Base-by-base conservation (phyloP, 768 basidiomycete species). In the Chalciporus piperatus region DNA sequence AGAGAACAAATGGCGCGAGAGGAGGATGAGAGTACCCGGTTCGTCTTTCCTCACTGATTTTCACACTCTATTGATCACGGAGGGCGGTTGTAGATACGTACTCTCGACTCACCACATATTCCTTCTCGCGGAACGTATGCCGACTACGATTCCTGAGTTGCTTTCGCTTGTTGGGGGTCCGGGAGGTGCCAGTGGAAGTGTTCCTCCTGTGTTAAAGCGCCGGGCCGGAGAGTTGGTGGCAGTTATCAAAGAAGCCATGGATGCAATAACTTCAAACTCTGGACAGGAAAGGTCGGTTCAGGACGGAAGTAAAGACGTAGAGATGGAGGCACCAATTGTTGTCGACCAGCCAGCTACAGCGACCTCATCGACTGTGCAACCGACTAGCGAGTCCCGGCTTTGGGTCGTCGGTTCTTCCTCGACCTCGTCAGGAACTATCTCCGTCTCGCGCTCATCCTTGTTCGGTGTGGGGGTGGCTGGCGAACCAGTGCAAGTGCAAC, bases 11-110 rank as follows among this genome's bases (percentile, higher is more conserved):
- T 84, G 1, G 89, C 91, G 2, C 75, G 91, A 45, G 82, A 85
- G 50, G 89, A 92, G 59, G 95, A 98, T 64, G 94, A 97, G 69
- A 90, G 89, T 62, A 79, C 80, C 9, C 73, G 86, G 85, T 93
- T 64, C 41, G 81, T 70, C 3, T 30, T 48, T 30, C n/a, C 33
- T 38, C 7, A 16, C 27, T 40, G 22, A 17, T 48, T 41, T 44
- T 19, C 19, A 19, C 13, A 25, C 14, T 46, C 43, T 12, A 35
- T 41, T 23, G 30, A 28, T 14, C 12, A 47, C 11, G 13, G 8
- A 14, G 19, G 16, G 7, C 30, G 41, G 6, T 43, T 53, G 19
- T 45, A 87, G 87, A 70, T 91, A 85, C 64, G 80, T 92, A 16
- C 71, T 92, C 11, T 77, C 84, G 33, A 91, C 91, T 58, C 89